Evolutionary conservation across 768 basidiomycete species (phyloP), one percentile per base, ranked within the genome.

Genomic region (Lactarius trivialis): DNA sequence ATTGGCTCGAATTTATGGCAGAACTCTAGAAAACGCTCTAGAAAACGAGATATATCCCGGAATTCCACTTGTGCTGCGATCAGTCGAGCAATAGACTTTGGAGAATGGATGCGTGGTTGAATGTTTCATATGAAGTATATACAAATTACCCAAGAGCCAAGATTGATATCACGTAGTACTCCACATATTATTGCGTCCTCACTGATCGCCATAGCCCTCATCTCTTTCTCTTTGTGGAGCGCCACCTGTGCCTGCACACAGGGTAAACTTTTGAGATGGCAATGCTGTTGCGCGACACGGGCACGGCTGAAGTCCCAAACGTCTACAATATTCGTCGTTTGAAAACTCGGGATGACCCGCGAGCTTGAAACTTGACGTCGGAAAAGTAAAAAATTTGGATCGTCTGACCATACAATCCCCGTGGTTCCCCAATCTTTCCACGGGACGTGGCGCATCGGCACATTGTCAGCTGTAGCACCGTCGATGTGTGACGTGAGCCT

Each of bases 351-450:
- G 4, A 61, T 43, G n/a, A 45, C 45, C 39, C 33, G 55, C 7
- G 60, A 36, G 19, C 60, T 49, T 2, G 50, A 61, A 61, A 37
- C 36, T 12, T 36, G 14, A 12, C 2, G 33, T 3, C 12, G 30
- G 3, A 7, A 26, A 5, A 0, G 33, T 3, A n/a, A 48, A 1
- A 39, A n/a, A 19, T 1, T 17, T 0, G 30, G 37, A 8, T 33
- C 33, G 5, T 50, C 41, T 15, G 30, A 19, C 17, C 56, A 26
- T 8, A n/a, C 14, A 30, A 33, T 37, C 26, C 51, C 51, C 12
- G 51, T 53, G 7, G 50, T 12, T 30, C 56, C 61, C 61, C 50
- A 62, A 19, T 62, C 56, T 4, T 62, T 15, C 61, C 61, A 62
- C 17, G 2, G 51, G 56, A 62, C 15, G 50, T 52, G 43, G 39